Conservation (phyloP, 1,284 basidiomycete genomes). For the Microbotryum scabiosae region DNA sequence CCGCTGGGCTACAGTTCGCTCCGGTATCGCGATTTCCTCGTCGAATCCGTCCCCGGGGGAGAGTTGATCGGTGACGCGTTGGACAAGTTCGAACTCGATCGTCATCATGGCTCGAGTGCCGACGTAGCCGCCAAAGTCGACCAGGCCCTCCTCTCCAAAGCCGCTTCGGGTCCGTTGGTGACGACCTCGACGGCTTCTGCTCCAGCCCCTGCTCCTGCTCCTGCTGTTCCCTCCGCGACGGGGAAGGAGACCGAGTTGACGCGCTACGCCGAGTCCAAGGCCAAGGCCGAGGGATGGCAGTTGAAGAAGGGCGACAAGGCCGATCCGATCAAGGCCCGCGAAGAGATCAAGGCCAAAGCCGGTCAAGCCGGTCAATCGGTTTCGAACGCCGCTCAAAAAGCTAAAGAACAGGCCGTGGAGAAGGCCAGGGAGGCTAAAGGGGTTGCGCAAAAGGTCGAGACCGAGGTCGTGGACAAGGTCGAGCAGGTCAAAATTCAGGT, state of each 20-base stretch:
- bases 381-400: slow-evolving; percentile 4
- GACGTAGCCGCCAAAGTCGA: slow-evolving; percentile 50
- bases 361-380: slow-evolving; percentile 27
- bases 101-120: slow-evolving; percentile 50
- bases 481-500: slow-evolving; percentile 22
- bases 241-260: slow-evolving; percentile 34
- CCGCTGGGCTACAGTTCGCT: slow-evolving; percentile 65
- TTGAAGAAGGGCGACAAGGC: slow-evolving; percentile 36
- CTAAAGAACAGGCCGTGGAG: slow-evolving; percentile 18
- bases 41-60: slow-evolving; percentile 64
- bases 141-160: slow-evolving; percentile 47
- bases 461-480: slow-evolving; percentile 29
- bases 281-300: slow-evolving; percentile 32
- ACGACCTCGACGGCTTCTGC: slow-evolving; percentile 43
- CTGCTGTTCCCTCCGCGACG: slow-evolving; percentile 30
- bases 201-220: slow-evolving; percentile 4
- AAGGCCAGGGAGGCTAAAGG: slow-evolving; percentile 15
- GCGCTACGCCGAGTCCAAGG: slow-evolving; percentile 50
- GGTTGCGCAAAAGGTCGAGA: slow-evolving; percentile 11
- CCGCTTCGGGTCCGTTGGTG: slow-evolving; percentile 38
- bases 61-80: slow-evolving; percentile 68
- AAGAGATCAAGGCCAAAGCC: slow-evolving; percentile 35
- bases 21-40: slow-evolving; percentile 69
- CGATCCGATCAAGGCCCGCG: slow-evolving; percentile 37
- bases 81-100: slow-evolving; percentile 52